These are phyloP conservation scores for Lactifluus piperatus DNA, from an alignment of 768 basidiomycete genomes.

Conservation along the genomic window DNA sequence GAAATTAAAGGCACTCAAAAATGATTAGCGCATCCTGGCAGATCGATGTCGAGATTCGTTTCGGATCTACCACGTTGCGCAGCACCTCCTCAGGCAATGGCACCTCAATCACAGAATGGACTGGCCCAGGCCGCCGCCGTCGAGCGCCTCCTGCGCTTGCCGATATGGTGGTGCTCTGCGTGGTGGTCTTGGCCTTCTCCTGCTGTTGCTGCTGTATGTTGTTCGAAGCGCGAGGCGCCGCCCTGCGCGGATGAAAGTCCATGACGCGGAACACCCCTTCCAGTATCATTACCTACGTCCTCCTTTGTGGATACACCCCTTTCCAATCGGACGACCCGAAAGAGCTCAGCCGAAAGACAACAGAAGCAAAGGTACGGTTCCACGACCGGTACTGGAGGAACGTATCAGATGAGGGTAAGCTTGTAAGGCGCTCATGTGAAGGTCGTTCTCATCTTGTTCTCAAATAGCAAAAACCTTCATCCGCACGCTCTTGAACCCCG, in stretches of 20 bases:
- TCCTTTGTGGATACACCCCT: constrained; percentile 92
- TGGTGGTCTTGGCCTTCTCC: too few relatives aligned
- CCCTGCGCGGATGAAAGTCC: neutral
- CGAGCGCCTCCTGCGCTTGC: too few relatives aligned
- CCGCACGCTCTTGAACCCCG: constrained; percentile 53
- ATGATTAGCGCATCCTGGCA: neutral
- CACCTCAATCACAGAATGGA: neutral
- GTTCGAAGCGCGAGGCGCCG: too few relatives aligned
- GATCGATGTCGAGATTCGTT: neutral
- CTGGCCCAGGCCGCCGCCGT: too few relatives aligned
- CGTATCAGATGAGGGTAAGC: constrained; percentile 62
- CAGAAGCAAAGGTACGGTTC: constrained; percentile 76
- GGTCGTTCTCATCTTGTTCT: neutral
- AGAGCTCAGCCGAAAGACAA: constrained; percentile 77
- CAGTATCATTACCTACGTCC: constrained; percentile 93
- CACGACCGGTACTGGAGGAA: constrained; percentile 95
- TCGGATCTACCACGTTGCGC: neutral
- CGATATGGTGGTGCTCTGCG: too few relatives aligned
- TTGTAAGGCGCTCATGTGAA: neutral
- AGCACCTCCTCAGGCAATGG: neutral
- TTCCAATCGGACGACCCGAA: constrained; percentile 79
- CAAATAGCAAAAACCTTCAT: constrained; percentile 78
- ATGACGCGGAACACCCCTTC: neutral
- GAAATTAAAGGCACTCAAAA: neutral
- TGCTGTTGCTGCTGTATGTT: too few relatives aligned